Evolutionary conservation across 768 basidiomycete species (phyloP), one percentile per base, ranked within the genome.

Genomic region (Suillus discolor): DNA sequence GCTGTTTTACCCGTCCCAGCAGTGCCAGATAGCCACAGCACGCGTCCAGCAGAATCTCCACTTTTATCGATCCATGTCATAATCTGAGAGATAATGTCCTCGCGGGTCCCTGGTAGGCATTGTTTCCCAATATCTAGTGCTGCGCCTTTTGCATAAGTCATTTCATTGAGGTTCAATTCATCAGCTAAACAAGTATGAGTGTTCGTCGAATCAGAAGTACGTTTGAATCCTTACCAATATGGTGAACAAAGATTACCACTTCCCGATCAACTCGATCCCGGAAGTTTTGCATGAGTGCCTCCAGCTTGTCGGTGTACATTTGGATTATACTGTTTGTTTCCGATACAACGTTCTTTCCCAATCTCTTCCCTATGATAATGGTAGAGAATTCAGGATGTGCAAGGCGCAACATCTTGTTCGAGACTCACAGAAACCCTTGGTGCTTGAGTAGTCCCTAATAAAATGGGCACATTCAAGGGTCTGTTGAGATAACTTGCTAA

Each of bases 1-100:
- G 68, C 67, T 15, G 75, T 69, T 65, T 75, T 75, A 4, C 75
- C 75, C 13, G 53, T 64, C 15, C 73, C 74, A 1, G 75, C 73
- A 34, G 39, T 42, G 6, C 63, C 63, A 36, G 55, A 44, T 23
- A 64, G 8, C 57, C 57, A 64, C 16, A 64, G 38, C 20, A 61
- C 25, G 7, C 57, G 63, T 28, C 25, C 41, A 57, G 63, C 41
- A 23, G 42, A 34, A 34, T 38, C 41, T 45, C 38, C 57, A n/a
- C 34, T n/a, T 20, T 42, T 38, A 13, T 61, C 3, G 31, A 64
- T 45, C 63, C 63, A 64, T 16, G 7, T 4, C 3, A 28, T 42
- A n/a, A 64, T 60, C 3, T 64, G 34, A 20, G 38, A 15, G 16
- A 64, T 31, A 18, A 64, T 12, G 3, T 64, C 57, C 20, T 6